Evolutionary conservation across 2,329 filamentous ascomycete species (phyloP).

Genomic region (Biscogniauxia mediterranea): DNA sequence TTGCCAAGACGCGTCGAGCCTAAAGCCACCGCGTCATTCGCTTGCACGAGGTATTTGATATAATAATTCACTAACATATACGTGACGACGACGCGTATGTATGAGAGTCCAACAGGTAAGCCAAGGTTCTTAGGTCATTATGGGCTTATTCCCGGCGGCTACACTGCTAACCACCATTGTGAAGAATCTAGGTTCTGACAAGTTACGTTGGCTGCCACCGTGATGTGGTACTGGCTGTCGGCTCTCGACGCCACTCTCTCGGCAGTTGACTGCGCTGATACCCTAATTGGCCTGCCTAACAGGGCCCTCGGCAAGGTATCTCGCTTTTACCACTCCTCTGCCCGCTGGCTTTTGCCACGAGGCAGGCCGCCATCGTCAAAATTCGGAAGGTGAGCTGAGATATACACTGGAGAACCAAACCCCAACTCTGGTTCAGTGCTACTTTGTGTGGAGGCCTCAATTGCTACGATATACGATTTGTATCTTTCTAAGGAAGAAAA

Average conservation of each 20-base stretch:
- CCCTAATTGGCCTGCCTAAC: neutral
- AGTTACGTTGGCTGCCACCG: neutral
- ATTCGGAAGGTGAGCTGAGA: neutral
- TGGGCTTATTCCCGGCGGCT: neutral
- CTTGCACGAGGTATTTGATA: neutral
- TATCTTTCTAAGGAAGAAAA: neutral
- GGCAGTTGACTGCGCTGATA: conserved; percentile 3
- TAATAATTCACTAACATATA: neutral
- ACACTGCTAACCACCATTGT: neutral
- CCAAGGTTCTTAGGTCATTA: neutral
- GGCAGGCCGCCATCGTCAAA: neutral
- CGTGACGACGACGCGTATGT: neutral
- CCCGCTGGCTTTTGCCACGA: neutral
- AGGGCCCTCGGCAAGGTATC: neutral
- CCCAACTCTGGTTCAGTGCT: neutral
- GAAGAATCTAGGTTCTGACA: neutral
- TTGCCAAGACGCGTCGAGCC: neutral
- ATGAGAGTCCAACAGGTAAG: neutral
- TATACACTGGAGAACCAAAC: neutral
- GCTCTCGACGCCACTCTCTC: conserved; percentile 2
- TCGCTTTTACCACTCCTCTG: neutral
- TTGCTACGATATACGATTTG: neutral
- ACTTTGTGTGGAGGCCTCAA: neutral
- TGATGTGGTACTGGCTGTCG: neutral
- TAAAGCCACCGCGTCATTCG: neutral